Conservation (phyloP, 2,329 filamentous ascomycete genomes). For the Venturia carpophila region DNA sequence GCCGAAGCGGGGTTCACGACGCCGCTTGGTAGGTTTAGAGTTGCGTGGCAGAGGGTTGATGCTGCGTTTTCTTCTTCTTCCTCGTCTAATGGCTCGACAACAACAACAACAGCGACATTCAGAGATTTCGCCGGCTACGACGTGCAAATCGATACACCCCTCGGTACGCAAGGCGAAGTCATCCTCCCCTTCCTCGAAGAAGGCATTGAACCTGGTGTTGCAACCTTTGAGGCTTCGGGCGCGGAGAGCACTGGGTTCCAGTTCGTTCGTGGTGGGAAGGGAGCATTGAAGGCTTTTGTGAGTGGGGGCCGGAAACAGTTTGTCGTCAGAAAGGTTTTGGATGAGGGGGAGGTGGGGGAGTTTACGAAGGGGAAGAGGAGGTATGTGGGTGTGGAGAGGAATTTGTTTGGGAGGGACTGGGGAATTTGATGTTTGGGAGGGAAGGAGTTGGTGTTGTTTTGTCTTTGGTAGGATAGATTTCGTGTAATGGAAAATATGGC, state of each 20-base stretch:
- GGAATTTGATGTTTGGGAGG: not conserved
- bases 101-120: not conserved
- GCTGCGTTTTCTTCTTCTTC: conserved; percentile 5
- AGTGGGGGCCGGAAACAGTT: conserved; percentile 13
- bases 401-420: not conserved
- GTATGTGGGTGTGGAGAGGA: not conserved
- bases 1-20: conserved; percentile 42
- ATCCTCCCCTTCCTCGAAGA: conserved; percentile 11
- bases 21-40: conserved; percentile 36
- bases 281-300: not conserved
- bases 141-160: conserved; percentile 15
- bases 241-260: not conserved
- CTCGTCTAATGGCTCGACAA: not conserved
- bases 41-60: conserved; percentile 27
- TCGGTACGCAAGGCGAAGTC: conserved; percentile 15
- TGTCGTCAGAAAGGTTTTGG: conserved; percentile 2
- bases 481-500: too few species aligned
- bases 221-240: not conserved
- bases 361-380: not conserved
- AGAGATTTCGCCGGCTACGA: conserved; percentile 12
- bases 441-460: too few species aligned
- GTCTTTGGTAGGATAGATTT: too few species aligned
- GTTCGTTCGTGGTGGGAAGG: not conserved
- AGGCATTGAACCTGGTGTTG: not conserved
- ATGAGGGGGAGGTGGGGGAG: not conserved